A percentile compares a stretch with the other conserved stretches of the same genome.
Conservation (phyloP, 148 eudicot genomes). For the Salicornia ramosissima region DNA sequence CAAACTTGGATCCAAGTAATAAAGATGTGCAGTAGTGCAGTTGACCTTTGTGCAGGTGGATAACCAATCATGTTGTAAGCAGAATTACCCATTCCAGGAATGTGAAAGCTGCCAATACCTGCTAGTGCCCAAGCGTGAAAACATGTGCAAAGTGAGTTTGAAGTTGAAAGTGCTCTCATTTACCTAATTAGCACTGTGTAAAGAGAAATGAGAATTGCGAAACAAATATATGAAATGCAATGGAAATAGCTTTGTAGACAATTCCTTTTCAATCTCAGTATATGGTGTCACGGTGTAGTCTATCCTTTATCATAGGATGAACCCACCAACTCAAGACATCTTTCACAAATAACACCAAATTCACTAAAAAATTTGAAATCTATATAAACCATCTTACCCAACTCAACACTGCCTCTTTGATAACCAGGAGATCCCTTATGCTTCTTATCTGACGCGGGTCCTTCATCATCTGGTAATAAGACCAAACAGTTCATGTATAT, state of each 20-base stretch:
- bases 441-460: conserved; percentile 59
- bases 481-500: neutral
- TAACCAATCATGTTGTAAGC: conserved; percentile 93
- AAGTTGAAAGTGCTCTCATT: conserved; percentile 55
- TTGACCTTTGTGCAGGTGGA: conserved; percentile 98
- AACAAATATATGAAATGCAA: neutral
- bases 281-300: conserved; percentile 2
- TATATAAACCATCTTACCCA: conserved; percentile 48
- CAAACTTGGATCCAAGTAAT: conserved; percentile 21
- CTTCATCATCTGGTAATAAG: conserved; percentile 54
- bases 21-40: conserved; percentile 90
- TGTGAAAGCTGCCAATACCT: conserved; percentile 95
- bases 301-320: neutral
- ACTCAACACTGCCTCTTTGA: conserved; percentile 46
- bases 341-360: neutral
- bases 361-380: neutral
- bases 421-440: conserved; percentile 50
- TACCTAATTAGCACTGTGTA: conserved; percentile 41
- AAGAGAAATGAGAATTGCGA: conserved; percentile 11
- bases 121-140: conserved; percentile 96
- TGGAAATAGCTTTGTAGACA: neutral
- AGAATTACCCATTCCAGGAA: conserved; percentile 91
- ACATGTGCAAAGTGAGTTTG: conserved; percentile 94
- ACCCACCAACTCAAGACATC: conserved; percentile 3
- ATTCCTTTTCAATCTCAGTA: neutral